phyloP scores from a whole-genome alignment of 495 filamentous ascomycete species.

The Acidomyces sp. region DNA sequence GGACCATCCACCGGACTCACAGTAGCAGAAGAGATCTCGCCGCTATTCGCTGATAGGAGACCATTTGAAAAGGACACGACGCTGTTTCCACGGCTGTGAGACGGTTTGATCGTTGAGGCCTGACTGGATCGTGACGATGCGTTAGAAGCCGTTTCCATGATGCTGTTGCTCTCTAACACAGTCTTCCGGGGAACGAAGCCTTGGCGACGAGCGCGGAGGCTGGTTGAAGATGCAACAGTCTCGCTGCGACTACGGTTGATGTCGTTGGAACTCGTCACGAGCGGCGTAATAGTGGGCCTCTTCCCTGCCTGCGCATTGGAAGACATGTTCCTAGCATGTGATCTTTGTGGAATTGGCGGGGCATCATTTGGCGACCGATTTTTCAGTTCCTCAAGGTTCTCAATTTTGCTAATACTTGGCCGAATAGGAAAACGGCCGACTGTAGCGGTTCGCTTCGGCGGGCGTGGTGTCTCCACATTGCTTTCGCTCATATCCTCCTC shows the following conservation, averaged over 20 bases:
- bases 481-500: conserved; percentile 37
- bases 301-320: conserved; percentile 4
- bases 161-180: conserved; percentile 55
- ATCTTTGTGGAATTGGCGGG: conserved; percentile 60
- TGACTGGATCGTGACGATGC: conserved; percentile 37
- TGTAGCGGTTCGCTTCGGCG: conserved; percentile 54
- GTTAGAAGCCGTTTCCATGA: conserved; percentile 53
- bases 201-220: conserved; percentile 57
- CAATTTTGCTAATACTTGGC: conserved; percentile 46
- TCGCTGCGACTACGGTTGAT: conserved; percentile 84
- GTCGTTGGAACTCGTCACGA: conserved; percentile 55
- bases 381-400: conserved; percentile 19
- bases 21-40: conserved; percentile 20
- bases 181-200: conserved; percentile 58
- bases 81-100: conserved; percentile 10
- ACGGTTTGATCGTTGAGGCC: conserved; percentile 11
- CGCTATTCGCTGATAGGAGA: conserved; percentile 6
- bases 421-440: conserved; percentile 72
- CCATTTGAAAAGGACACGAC: conserved; percentile 11
- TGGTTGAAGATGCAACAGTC: conserved; percentile 52
- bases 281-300: conserved; percentile 57
- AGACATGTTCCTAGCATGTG: conserved; percentile 66
- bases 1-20: conserved; percentile 29
- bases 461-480: conserved; percentile 56
- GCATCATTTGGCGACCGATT: conserved; percentile 19